Evolutionary conservation across 176 grass and related monocot genomes (phyloP).

Genomic region (Musa acuminata): DNA sequence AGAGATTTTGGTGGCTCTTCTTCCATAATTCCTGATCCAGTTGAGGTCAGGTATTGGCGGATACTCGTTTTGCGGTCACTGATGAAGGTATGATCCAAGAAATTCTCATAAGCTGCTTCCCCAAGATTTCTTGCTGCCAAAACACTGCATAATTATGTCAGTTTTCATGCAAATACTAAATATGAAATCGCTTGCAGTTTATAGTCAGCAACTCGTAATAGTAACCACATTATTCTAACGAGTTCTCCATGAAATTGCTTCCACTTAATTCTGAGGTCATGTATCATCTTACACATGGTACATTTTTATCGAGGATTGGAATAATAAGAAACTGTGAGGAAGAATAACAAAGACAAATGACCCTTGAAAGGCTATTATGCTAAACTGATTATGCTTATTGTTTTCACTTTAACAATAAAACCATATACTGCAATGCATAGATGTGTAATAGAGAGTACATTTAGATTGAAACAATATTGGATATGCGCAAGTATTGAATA

Average conservation of each 20-base stretch:
- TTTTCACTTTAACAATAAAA: too few relatives aligned
- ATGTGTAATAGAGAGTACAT: too few relatives aligned
- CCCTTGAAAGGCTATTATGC: too few relatives aligned
- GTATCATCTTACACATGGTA: background rate
- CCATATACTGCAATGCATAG: too few relatives aligned
- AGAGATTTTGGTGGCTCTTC: constrained; percentile 70
- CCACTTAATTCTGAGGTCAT: background rate
- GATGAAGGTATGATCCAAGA: constrained; percentile 86
- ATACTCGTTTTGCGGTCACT: constrained; percentile 60
- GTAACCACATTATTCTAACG: background rate
- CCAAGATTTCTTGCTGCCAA: constrained; percentile 82
- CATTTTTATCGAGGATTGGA: background rate
- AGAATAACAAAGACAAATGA: background rate
- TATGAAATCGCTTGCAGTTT: background rate
- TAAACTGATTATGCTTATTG: too few relatives aligned
- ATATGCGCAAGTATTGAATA: too few relatives aligned
- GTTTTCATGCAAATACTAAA: background rate
- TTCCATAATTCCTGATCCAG: constrained; percentile 71
- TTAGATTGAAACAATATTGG: too few relatives aligned
- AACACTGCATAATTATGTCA: constrained; percentile 36
- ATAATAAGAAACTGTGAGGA: background rate
- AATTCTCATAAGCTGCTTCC: constrained; percentile 54
- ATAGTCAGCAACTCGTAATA: background rate
- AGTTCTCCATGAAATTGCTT: background rate
- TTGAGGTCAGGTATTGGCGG: constrained; percentile 48